phyloP scores from a whole-genome alignment of 164 flowering plant species.

The Vitis cinerea region DNA sequence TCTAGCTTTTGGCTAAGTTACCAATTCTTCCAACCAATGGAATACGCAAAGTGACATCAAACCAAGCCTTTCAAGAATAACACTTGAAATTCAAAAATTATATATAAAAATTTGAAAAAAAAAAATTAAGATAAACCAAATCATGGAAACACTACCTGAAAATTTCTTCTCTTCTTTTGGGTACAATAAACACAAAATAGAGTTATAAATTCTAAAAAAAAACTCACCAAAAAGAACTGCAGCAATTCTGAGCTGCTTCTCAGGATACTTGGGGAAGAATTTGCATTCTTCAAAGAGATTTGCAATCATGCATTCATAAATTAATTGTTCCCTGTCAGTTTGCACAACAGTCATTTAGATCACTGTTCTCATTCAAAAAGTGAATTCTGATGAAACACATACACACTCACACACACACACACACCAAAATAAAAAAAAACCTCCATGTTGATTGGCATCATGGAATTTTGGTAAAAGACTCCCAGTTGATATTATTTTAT shows the following conservation, averaged over 20 bases:
- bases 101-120: not conserved
- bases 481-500: not conserved
- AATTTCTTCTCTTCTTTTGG: too few relatives aligned
- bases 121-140: not conserved
- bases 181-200: too few relatives aligned
- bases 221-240: slow-evolving; percentile 86
- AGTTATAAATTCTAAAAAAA: not conserved
- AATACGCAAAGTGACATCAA: not conserved
- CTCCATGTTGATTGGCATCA: not conserved
- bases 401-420: too few relatives aligned
- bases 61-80: not conserved
- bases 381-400: not conserved
- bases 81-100: not conserved
- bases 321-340: slow-evolving; percentile 69
- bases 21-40: too few relatives aligned
- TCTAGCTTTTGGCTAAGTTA: too few relatives aligned
- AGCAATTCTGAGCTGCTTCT: slow-evolving; percentile 83
- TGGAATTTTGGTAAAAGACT: not conserved
- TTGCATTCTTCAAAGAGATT: slow-evolving; percentile 90
- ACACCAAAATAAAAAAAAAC: too few relatives aligned
- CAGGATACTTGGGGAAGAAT: slow-evolving; percentile 93
- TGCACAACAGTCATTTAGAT: not conserved
- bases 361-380: not conserved
- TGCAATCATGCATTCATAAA: slow-evolving; percentile 83
- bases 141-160: not conserved